Evolutionary conservation across 2,329 filamentous ascomycete genomes (phyloP).

Genomic region (Botrytis pseudocinerea): DNA sequence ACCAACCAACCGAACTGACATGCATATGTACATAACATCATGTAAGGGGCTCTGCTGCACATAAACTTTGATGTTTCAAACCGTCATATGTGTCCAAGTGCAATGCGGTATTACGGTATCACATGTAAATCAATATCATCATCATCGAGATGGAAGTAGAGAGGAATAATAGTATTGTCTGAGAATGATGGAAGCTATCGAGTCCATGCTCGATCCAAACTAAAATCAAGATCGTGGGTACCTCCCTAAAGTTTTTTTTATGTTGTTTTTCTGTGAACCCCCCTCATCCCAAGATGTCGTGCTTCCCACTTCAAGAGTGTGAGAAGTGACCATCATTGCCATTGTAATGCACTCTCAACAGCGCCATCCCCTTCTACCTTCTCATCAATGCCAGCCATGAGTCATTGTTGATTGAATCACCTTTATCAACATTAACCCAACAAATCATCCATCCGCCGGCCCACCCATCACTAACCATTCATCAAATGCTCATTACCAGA

Average conservation of each 20-base stretch:
- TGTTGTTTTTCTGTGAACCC: slow-evolving; percentile 21
- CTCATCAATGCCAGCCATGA: slow-evolving; percentile 20
- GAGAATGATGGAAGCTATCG: slow-evolving; percentile 32
- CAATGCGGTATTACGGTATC: slow-evolving; percentile 13
- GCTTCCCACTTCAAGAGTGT: slow-evolving; percentile 35
- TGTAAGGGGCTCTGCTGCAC: not conserved
- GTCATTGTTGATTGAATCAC: slow-evolving; percentile 20
- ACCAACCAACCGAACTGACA: not conserved
- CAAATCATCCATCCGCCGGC: not conserved
- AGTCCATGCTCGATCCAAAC: slow-evolving; percentile 34
- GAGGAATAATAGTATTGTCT: slow-evolving; percentile 31
- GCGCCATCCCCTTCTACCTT: slow-evolving; percentile 28
- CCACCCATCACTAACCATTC: slow-evolving; percentile 27
- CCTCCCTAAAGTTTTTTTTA: slow-evolving; percentile 33
- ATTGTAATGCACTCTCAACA: slow-evolving; percentile 27
- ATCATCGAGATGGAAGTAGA: slow-evolving; percentile 19
- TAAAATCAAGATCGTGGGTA: slow-evolving; percentile 27
- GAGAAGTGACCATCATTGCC: slow-evolving; percentile 36
- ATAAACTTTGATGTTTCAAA: not conserved
- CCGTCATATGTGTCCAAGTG: not conserved
- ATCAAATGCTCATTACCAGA: slow-evolving; percentile 31
- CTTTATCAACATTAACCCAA: slow-evolving; percentile 29
- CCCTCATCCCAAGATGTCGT: slow-evolving; percentile 34
- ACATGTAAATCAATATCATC: slow-evolving; percentile 15
- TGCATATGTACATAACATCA: not conserved